These are phyloP conservation scores for Lachancea waltii DNA, from an alignment of 805 yeast genomes.

Conservation along the genomic window DNA sequence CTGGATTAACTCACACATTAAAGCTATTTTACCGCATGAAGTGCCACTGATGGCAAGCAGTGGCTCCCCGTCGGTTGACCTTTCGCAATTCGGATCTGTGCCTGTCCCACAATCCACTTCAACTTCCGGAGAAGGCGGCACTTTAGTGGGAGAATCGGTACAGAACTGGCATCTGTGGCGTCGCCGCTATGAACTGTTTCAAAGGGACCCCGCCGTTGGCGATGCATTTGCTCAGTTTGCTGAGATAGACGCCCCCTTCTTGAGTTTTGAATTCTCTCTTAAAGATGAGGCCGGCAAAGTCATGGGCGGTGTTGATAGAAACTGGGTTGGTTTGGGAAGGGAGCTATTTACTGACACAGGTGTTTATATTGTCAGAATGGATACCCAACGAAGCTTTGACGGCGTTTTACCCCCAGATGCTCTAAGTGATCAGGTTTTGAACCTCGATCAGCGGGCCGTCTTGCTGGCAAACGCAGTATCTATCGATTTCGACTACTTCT, in stretches of 20 bases:
- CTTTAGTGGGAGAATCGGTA: conserved; percentile 71
- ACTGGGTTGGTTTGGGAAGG: conserved; percentile 92
- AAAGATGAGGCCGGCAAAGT: conserved; percentile 49
- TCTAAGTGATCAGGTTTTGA: conserved; percentile 39
- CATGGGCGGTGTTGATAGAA: conserved; percentile 76
- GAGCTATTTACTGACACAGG: conserved; percentile 95
- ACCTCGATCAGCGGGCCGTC: conserved; percentile 78
- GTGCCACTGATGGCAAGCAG: neutral
- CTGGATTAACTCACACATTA: conserved; percentile 82
- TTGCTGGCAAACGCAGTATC: conserved; percentile 83
- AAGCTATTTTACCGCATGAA: conserved; percentile 54
- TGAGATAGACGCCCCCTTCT: conserved; percentile 75
- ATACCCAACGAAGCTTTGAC: conserved; percentile 52
- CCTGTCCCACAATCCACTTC: conserved; percentile 18
- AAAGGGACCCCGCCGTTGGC: conserved; percentile 34
- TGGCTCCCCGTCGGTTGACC: neutral
- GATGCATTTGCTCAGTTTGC: conserved; percentile 68
- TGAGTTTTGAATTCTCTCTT: conserved; percentile 83
- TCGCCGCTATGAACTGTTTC: conserved; percentile 75
- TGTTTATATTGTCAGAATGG: conserved; percentile 81
- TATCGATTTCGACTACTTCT: conserved; percentile 92
- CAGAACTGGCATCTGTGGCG: conserved; percentile 97
- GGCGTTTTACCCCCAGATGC: conserved; percentile 45
- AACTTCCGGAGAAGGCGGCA: conserved; percentile 39
- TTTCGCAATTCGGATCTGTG: conserved; percentile 9